phyloP scores from a whole-genome alignment of 345 rosid species.

The Sapria himalayana region DNA sequence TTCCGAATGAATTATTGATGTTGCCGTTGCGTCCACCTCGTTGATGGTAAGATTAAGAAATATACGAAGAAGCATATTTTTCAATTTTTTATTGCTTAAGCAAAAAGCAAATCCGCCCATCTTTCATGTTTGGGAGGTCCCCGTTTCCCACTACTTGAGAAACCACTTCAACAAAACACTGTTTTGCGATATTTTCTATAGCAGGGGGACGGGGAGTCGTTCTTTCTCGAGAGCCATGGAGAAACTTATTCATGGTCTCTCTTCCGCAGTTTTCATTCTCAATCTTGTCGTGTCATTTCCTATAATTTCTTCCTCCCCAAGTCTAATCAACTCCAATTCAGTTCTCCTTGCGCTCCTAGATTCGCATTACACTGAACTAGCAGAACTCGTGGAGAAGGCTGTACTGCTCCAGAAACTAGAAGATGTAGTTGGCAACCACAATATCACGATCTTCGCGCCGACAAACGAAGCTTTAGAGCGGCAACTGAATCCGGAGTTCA shows the following conservation, averaged over 20 bases:
- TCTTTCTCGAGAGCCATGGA: constrained; percentile 27
- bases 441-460: constrained; percentile 87
- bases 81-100: no score
- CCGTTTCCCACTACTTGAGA: no score
- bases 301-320: constrained; percentile 10
- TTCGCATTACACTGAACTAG: constrained; percentile 77
- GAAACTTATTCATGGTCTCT: constrained; percentile 25
- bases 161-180: no score
- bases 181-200: no score
- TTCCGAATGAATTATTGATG: no score
- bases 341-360: constrained; percentile 91
- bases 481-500: constrained; percentile 66
- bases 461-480: constrained; percentile 72
- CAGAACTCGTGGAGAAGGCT: constrained; percentile 83
- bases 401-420: constrained; percentile 75
- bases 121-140: no score
- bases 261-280: constrained; percentile 6
- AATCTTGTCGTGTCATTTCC: constrained; percentile 18
- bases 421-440: constrained; percentile 63
- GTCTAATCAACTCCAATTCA: constrained; percentile 70
- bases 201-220: no score
- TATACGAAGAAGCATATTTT: no score
- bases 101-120: no score
- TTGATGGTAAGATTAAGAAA: no score
- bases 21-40: no score